These are phyloP conservation scores for Hirsutella thompsonii DNA, from an alignment of 2,329 filamentous ascomycete genomes.

Conservation along the genomic window DNA sequence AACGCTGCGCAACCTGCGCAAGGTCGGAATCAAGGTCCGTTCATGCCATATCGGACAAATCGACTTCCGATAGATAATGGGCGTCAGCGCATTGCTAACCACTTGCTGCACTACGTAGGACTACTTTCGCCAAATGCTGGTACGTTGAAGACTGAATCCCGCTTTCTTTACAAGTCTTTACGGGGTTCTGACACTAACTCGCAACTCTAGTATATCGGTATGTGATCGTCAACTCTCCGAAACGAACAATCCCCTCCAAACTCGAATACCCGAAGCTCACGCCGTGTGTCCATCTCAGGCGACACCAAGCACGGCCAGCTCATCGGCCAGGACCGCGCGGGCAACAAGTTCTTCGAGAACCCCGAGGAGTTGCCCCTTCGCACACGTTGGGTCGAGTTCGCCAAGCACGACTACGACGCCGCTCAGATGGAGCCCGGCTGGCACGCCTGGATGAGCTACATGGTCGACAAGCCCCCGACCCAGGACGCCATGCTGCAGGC, in stretches of 20 bases:
- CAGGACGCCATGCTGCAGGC: conserved; percentile 61
- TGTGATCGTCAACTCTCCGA: not conserved
- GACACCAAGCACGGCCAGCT: conserved; percentile 91
- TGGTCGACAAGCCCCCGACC: conserved; percentile 74
- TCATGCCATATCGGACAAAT: too few species aligned
- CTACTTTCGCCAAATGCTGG: conserved; percentile 83
- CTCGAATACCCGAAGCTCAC: not conserved
- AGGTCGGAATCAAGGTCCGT: conserved; percentile 76
- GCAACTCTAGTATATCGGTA: not conserved
- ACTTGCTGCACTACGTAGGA: conserved; percentile 39
- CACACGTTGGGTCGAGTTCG: conserved; percentile 97
- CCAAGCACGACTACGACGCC: conserved; percentile 69
- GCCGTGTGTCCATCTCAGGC: conserved; percentile 38
- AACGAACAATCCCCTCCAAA: not conserved
- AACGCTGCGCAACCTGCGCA: conserved; percentile 77
- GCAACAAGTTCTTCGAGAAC: conserved; percentile 98
- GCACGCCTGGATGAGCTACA: conserved; percentile 96
- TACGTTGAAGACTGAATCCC: conserved; percentile 36
- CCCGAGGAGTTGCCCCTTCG: conserved; percentile 86
- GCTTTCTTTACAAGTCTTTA: conserved; percentile 8
- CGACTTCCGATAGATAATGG: too few species aligned
- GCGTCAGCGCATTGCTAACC: too few species aligned
- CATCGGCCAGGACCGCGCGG: conserved; percentile 75
- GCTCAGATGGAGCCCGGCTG: conserved; percentile 88
- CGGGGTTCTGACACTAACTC: not conserved